Evolutionary conservation across 441 rosid genomes (phyloP), one percentile per base, ranked within the genome.

Genomic region (Pelargonium australe): DNA sequence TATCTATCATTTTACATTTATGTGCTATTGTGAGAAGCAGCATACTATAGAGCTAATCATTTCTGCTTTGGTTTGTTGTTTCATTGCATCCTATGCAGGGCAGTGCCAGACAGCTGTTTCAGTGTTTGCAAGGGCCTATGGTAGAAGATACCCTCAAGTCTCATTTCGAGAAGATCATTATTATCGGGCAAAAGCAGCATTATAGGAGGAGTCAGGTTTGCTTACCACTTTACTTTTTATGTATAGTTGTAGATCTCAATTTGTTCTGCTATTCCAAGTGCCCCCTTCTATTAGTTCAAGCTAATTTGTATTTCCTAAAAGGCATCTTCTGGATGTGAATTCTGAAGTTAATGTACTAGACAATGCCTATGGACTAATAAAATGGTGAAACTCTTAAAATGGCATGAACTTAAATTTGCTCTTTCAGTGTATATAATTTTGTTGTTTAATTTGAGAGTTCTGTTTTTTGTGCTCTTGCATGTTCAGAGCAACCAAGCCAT

Each of bases 91-190:
- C 74, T 73, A 68, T 79, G 67, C 88, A 96, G 99, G 99, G 99
- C 77, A 94, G 97, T 82, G 99, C 99, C 64, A 85, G 98, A 75
- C 98, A 96, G 78, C 79, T 96, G 83, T 96, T 96, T 86, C 99
- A 96, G 78, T 91, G 86, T 70, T 77, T 96, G 76, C 99, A 91
- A 83, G 95, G 96, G 73, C 99, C 99, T 13, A 91, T 91, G 92
- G 96, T 91, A 75, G 99, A 94, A 84, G 98, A 91, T 78, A 83
- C 90, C 64, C 81, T 96, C 71, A 96, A 87, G 81, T 92, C 96
- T 75, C 99, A 96, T 88, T 96, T 96, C 82, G 96, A 94, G 75
- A 90, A 87, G 74, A 91, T 96, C 68, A 89, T 93, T 74, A 70
- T 70, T 70, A 87, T 96, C 69, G 96, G 92, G 72, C 88, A 94